phyloP scores from a whole-genome alignment of 768 basidiomycete species.

The Candolleomyces aberdarensis region DNA sequence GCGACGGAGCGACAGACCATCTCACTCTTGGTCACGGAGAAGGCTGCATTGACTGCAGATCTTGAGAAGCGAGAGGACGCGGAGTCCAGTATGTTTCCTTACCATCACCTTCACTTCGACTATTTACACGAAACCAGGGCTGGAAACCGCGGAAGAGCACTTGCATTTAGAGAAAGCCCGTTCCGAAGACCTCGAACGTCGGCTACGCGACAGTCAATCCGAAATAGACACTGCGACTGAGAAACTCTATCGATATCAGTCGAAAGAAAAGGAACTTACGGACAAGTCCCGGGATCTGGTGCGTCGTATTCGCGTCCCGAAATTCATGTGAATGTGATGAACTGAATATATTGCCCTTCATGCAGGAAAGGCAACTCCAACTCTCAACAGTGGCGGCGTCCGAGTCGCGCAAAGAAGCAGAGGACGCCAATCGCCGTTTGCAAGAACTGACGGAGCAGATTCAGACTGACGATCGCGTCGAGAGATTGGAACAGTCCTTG shows the following conservation, averaged over 20 bases:
- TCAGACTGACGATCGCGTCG: slow-evolving; percentile 78
- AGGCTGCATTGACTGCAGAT: slow-evolving; percentile 55
- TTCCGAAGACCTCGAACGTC: slow-evolving; percentile 35
- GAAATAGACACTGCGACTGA: slow-evolving; percentile 34
- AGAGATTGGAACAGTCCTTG: slow-evolving; percentile 66
- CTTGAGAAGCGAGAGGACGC: slow-evolving; percentile 55
- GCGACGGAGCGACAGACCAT: slow-evolving; percentile 73
- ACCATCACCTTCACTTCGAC: not conserved
- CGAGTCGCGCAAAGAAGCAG: slow-evolving; percentile 52
- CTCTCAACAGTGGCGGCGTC: slow-evolving; percentile 50
- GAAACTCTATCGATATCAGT: slow-evolving; percentile 39
- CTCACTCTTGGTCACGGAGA: slow-evolving; percentile 72
- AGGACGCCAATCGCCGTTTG: slow-evolving; percentile 52
- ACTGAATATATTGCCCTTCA: slow-evolving; percentile 2
- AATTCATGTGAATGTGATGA: not conserved
- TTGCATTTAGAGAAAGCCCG: slow-evolving; percentile 43
- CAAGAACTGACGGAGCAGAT: slow-evolving; percentile 81
- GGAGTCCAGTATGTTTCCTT: slow-evolving; percentile 54
- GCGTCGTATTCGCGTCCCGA: slow-evolving; percentile 14
- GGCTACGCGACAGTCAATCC: slow-evolving; percentile 40
- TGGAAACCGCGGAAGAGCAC: slow-evolving; percentile 37
- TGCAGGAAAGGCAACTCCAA: slow-evolving; percentile 75
- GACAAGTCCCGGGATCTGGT: slow-evolving; percentile 56
- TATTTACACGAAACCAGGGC: slow-evolving; percentile 29
- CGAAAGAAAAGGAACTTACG: slow-evolving; percentile 51